Base-by-base conservation (phyloP, 78 protist species). In the Chrysochromulina tobinii region DNA sequence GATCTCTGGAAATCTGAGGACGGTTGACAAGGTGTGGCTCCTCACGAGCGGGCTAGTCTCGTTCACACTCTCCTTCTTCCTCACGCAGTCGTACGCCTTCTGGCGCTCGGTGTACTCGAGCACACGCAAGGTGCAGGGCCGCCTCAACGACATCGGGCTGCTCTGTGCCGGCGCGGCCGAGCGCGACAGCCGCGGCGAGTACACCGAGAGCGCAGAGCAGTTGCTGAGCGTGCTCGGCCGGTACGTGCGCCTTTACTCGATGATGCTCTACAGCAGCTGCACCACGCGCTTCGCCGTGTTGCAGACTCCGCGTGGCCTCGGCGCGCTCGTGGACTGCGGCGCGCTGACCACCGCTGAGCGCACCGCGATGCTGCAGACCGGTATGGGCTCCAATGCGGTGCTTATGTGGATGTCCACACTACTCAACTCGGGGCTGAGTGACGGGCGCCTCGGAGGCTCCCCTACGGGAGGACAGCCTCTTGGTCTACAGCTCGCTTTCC, bases 1-100 rank as follows among this genome's bases (percentile, higher is more conserved):
- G 58, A 27, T n/a, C 51, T 1, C 51, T 12, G 4, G 9, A 14
- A 2, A 18, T 2, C 59, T 79, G 64, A 1, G 14, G 64, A 4
- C 50, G 21, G 64, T 79, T 23, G 87, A 79, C 20, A 5, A 23
- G 20, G 87, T 79, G 48, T 79, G 87, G 87, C 15, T 53, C n/a
- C 87, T 79, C 87, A 5, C 87, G 11, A 25, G 53, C 23, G 61
- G 64, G 18, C 61, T 79, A 0, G 61, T 79, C n/a, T 79, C 87
- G n/a, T 79, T 79, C 87, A 54, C 64, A 17, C n/a, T 79, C 21
- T 79, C 87, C 64, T 79, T 79, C 87, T 79, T 79, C 61, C 87
- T 79, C 27, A 9, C 87, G 23, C 87, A 79, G 61, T 0, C 50
- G 50, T 79, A 79, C 87, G 3, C n/a, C 9, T 5, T 79, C 50